Conservation (phyloP, 2,329 filamentous ascomycete species). For the Xylariaceae sp. region DNA sequence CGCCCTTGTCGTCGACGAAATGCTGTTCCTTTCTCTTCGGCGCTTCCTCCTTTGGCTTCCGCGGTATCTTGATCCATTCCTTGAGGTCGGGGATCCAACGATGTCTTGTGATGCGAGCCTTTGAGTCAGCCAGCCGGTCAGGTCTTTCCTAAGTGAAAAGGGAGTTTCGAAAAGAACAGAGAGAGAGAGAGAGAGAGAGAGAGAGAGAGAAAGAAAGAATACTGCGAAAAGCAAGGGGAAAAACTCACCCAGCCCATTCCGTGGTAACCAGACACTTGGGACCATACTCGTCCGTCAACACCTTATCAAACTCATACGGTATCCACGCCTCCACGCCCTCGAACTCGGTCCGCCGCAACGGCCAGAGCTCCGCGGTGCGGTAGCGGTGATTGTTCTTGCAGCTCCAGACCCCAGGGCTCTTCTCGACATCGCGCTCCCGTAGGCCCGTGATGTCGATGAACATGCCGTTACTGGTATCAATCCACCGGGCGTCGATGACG, state of each 20-base stretch:
- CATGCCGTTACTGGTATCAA: constrained; percentile 68
- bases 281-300: constrained; percentile 61
- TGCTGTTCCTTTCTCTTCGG: constrained; percentile 5
- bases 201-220: background rate
- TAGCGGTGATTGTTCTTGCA: constrained; percentile 80
- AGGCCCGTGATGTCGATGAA: constrained; percentile 81
- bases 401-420: constrained; percentile 60
- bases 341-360: constrained; percentile 66
- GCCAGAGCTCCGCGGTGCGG: constrained; percentile 64
- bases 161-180: background rate
- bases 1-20: constrained; percentile 10
- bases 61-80: constrained; percentile 50
- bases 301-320: constrained; percentile 62
- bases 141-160: background rate
- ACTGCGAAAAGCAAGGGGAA: background rate
- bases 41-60: constrained; percentile 14
- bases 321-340: constrained; percentile 67
- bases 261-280: constrained; percentile 55
- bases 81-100: constrained; percentile 52
- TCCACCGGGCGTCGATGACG: constrained; percentile 80
- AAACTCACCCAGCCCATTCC: constrained; percentile 55
- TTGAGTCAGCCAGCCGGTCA: background rate
- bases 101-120: constrained; percentile 42
- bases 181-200: background rate
- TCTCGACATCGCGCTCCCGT: constrained; percentile 57